Evolutionary conservation across 176 grass and related monocot genomes (phyloP).

Genomic region (Avena sativa): DNA sequence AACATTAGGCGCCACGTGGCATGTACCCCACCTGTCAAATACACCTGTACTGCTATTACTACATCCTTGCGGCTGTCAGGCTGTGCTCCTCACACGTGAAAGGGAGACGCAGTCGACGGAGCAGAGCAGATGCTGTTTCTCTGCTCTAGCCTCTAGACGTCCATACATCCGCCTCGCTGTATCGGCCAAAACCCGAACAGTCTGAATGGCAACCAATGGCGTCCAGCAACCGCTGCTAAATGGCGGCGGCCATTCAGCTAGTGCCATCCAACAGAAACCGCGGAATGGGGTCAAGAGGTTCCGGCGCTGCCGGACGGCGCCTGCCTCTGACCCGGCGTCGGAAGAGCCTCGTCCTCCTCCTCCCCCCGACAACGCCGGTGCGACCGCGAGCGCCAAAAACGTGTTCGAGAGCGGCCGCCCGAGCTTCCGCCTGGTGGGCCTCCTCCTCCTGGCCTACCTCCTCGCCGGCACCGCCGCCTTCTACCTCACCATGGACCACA

Average conservation of each 20-base stretch:
- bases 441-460: slow-evolving; percentile 62
- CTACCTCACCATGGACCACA: slow-evolving; percentile 52
- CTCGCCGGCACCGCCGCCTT: slow-evolving; percentile 51
- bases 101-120: not conserved
- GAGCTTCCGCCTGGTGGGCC: slow-evolving; percentile 50
- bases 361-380: not conserved
- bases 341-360: not conserved
- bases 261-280: not conserved
- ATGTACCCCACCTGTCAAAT: not conserved
- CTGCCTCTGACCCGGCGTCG: not conserved
- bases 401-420: slow-evolving; percentile 21
- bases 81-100: not conserved
- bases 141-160: not conserved
- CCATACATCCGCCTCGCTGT: not conserved
- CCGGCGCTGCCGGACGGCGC: slow-evolving; percentile 41
- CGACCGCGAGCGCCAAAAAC: not conserved
- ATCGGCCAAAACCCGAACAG: not conserved
- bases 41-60: not conserved
- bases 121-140: not conserved
- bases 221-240: slow-evolving; percentile 23
- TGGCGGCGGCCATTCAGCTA: not conserved
- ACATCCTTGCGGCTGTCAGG: not conserved
- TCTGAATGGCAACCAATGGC: slow-evolving; percentile 7
- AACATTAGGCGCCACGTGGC: not conserved
- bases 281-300: slow-evolving; percentile 16